Conservation (phyloP, 75 land plant species). For the Pinus albicaulis region DNA sequence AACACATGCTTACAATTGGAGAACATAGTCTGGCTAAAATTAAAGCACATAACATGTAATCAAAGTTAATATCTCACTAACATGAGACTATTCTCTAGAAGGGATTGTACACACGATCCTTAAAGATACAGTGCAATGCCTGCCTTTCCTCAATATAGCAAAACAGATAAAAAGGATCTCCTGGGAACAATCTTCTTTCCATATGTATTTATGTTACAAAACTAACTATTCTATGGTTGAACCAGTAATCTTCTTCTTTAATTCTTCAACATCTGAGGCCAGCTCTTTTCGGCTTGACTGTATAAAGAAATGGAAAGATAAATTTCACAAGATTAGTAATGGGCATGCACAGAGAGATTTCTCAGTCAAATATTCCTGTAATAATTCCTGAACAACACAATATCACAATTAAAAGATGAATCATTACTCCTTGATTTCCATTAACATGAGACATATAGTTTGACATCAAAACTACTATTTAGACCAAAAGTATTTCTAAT, state of each 20-base stretch:
- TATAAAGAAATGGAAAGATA: not conserved
- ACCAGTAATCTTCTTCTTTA: constrained; percentile 86
- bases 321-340: not conserved
- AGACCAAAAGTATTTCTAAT: not conserved
- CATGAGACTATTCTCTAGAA: not conserved
- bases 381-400: not conserved
- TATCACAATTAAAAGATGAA: not conserved
- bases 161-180: not conserved
- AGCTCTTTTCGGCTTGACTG: constrained; percentile 89
- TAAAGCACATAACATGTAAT: too few species aligned
- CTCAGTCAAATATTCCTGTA: not conserved
- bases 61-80: too few species aligned
- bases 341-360: not conserved
- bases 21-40: constrained; percentile 1
- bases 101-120: not conserved
- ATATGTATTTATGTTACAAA: not conserved
- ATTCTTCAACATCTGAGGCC: constrained; percentile 68
- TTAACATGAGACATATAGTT: not conserved
- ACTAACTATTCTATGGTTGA: constrained; percentile 12
- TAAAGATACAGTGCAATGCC: not conserved
- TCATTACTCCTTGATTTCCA: not conserved
- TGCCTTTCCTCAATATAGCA: constrained; percentile 3
- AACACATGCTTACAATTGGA: not conserved
- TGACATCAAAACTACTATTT: not conserved
- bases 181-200: not conserved